These are phyloP conservation scores for Acacia pycnantha DNA, from an alignment of 331 rosid genomes.

Conservation along the genomic window DNA sequence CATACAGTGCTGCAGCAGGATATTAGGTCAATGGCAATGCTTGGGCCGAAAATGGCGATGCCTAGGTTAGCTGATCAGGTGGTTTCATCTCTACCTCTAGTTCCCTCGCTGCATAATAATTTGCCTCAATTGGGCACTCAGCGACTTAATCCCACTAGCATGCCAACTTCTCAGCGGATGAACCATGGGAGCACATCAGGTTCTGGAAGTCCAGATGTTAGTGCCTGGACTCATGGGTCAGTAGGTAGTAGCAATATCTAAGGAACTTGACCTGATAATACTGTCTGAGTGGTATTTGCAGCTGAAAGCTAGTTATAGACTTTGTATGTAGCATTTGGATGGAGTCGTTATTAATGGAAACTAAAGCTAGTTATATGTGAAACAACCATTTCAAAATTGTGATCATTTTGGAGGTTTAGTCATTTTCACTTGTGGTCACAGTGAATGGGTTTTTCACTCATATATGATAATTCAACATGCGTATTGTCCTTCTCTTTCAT, in stretches of 20 bases:
- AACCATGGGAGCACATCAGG: neutral
- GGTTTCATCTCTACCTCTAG: conserved; percentile 7
- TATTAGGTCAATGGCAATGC: conserved; percentile 6
- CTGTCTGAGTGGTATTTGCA: neutral
- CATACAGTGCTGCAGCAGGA: conserved; percentile 13
- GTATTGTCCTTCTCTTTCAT: neutral
- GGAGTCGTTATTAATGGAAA: neutral
- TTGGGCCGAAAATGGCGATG: neutral
- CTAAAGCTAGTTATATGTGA: neutral
- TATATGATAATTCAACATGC: neutral
- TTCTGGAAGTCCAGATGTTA: neutral
- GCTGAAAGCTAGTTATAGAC: neutral
- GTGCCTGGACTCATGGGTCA: conserved; percentile 14
- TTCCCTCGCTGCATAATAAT: neutral
- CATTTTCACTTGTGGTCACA: neutral
- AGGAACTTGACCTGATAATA: neutral
- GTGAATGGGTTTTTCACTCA: neutral
- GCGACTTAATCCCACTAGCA: neutral
- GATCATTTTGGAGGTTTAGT: neutral
- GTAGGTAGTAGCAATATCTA: neutral
- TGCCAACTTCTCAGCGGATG: conserved; percentile 7
- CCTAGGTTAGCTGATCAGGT: neutral
- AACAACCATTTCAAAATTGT: neutral
- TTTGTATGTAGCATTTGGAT: neutral
- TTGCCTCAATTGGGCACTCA: conserved; percentile 7